Evolutionary conservation across 2,329 filamentous ascomycete species (phyloP), one percentile per base, ranked within the genome.

Genomic region (Diaporthe humulicola): DNA sequence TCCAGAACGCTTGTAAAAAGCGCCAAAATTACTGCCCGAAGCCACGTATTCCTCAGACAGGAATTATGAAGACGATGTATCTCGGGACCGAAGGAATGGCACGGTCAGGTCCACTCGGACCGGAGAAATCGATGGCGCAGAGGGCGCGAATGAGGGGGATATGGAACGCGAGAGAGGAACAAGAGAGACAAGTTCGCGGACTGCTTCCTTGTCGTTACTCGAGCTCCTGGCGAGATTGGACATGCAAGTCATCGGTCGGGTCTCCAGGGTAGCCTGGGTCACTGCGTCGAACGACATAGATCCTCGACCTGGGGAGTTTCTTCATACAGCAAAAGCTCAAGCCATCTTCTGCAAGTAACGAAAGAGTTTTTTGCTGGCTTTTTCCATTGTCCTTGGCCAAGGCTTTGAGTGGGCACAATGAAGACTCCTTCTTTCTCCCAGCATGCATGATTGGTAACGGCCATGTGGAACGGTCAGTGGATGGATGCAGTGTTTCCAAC

Each of bases 21-120:
- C 56, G 45, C 57, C 42, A 36, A 61, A 38, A 28, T 19, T 54
- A 58, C n/a, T 38, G 15, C 6, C 56, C 42, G 33, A 64, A 72
- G 57, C 33, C 70, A 72, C 57, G 25, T 12, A 19, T 25, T 50
- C 9, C 8, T 45, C 14, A 38, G 6, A 33, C 22, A 30, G 40
- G 8, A 57, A 22, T 17, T 42, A 40, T 22, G 15, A 38, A 50
- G 2, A n/a, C 4, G 12, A n/a, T 33, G 12, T 33, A n/a, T 54
- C 70, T 72, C 70, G 70, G 70, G 70, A 72, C 70, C 70, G 70
- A 72, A 25, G 33, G n/a, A 45, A 28, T n/a, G 33, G 17, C 42
- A 17, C 28, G 28, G 33, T 9, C 33, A 54, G 38, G 8, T 15
- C 30, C 45, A 72, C 57, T 61, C 33, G 64, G 64, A n/a, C 57